Percentiles rank a stretch among this genome's conserved stretches.
These are phyloP conservation scores for Leishmania lainsoni DNA, from an alignment of 208 protist genomes.

Conservation along the genomic window DNA sequence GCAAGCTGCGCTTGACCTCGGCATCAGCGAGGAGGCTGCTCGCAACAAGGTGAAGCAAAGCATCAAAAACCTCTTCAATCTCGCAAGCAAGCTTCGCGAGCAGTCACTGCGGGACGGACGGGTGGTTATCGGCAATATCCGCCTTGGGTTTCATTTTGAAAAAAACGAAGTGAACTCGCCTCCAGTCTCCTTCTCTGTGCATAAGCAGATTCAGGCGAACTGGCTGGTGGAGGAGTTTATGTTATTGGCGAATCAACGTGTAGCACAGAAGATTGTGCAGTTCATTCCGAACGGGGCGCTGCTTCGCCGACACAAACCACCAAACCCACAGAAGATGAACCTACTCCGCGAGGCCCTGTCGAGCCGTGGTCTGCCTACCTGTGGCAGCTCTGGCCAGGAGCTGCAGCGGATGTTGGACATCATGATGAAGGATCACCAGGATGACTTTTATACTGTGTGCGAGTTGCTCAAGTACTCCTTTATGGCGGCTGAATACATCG, in stretches of 20 bases:
- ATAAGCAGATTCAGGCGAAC: constrained; percentile 72
- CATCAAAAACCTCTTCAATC: constrained; percentile 60
- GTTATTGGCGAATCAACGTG: constrained; percentile 89
- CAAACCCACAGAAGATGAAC: constrained; percentile 43
- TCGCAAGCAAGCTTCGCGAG: constrained; percentile 58
- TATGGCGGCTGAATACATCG: constrained; percentile 81
- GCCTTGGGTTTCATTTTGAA: constrained; percentile 64
- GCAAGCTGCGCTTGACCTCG: constrained; percentile 23
- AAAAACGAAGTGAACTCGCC: constrained; percentile 35
- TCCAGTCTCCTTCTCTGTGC: constrained; percentile 58
- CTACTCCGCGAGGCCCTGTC: constrained; percentile 33
- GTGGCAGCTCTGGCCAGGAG: constrained; percentile 44
- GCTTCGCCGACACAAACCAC: constrained; percentile 79
- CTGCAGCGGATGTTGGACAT: constrained; percentile 55
- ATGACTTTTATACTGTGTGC: constrained; percentile 52
- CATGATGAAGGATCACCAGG: constrained; percentile 20
- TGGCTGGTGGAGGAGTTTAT: constrained; percentile 95
- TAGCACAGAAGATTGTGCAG: constrained; percentile 87
- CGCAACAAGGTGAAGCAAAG: constrained; percentile 41
- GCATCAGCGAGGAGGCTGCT: constrained; percentile 18
- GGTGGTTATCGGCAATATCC: constrained; percentile 55
- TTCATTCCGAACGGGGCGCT: constrained; percentile 82
- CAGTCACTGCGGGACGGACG: constrained; percentile 59
- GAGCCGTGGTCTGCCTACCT: constrained; percentile 35
- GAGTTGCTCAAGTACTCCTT: constrained; percentile 78